Evolutionary conservation across 1,284 basidiomycete genomes (phyloP).

Genomic region (Tilletia caries): DNA sequence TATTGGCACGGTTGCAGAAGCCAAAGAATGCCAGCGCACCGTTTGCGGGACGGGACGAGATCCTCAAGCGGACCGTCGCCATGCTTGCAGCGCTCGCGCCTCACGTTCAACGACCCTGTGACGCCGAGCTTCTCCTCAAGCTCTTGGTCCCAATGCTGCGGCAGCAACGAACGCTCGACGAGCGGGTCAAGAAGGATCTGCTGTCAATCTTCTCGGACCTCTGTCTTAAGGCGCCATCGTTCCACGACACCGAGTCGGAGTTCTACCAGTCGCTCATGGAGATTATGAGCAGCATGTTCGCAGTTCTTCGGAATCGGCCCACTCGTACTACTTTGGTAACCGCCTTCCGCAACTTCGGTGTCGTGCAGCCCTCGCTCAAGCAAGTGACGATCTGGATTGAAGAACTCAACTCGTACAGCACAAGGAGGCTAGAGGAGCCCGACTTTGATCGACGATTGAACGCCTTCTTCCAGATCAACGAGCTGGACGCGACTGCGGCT

Average conservation of each 20-base stretch:
- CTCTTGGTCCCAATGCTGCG: slow-evolving; percentile 77
- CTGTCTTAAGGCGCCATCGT: slow-evolving; percentile 69
- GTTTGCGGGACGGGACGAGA: slow-evolving; percentile 61
- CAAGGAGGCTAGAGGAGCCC: slow-evolving; percentile 78
- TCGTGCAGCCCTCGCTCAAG: slow-evolving; percentile 27
- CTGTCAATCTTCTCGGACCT: slow-evolving; percentile 73
- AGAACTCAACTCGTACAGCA: slow-evolving; percentile 78
- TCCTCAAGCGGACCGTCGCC: slow-evolving; percentile 76
- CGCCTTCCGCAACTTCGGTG: slow-evolving; percentile 40
- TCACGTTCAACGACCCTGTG: slow-evolving; percentile 67
- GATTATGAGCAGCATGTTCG: slow-evolving; percentile 43
- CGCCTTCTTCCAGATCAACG: slow-evolving; percentile 76
- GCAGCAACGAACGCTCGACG: slow-evolving; percentile 74
- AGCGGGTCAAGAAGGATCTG: slow-evolving; percentile 81
- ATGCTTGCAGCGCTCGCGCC: slow-evolving; percentile 78
- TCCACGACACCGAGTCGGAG: slow-evolving; percentile 51
- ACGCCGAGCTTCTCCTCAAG: slow-evolving; percentile 71
- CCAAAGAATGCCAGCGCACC: slow-evolving; percentile 14
- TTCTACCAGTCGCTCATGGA: slow-evolving; percentile 34
- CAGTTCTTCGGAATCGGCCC: slow-evolving; percentile 32
- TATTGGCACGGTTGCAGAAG: slow-evolving; percentile 27
- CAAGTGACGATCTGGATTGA: slow-evolving; percentile 34
- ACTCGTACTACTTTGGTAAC: slow-evolving; percentile 36
- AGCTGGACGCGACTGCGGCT: slow-evolving; percentile 57
- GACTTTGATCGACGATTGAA: slow-evolving; percentile 83